These are phyloP conservation scores for Camellia japonica DNA, from an alignment of 148 eudicot species.

Conservation along the genomic window DNA sequence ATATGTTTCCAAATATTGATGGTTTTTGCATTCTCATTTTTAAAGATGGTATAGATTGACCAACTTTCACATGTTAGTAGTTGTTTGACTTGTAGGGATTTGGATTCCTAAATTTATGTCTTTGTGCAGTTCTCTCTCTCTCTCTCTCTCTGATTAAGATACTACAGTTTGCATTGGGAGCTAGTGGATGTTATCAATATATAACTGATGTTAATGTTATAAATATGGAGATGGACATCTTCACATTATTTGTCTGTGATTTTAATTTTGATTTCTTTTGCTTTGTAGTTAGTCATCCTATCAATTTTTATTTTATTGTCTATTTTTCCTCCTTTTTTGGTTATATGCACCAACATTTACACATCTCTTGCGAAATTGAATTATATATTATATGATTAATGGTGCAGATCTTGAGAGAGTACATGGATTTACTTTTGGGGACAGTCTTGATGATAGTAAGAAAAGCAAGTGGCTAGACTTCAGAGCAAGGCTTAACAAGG, in stretches of 20 bases:
- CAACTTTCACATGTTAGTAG: background rate
- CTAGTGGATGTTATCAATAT: background rate
- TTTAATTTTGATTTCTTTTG: background rate
- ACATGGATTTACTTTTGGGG: slow-evolving; percentile 94
- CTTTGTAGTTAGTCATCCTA: slow-evolving; percentile 8
- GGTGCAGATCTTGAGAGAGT: slow-evolving; percentile 81
- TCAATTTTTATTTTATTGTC: background rate
- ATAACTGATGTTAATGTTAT: background rate
- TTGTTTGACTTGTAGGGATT: background rate
- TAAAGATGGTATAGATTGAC: no score
- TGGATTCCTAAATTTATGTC: background rate
- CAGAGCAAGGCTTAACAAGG: slow-evolving; percentile 68
- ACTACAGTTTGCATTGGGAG: background rate
- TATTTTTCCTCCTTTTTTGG: background rate
- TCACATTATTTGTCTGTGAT: no score
- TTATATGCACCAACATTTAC: background rate
- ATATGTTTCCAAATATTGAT: background rate
- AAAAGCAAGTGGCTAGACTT: slow-evolving; percentile 84
- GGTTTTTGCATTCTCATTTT: background rate
- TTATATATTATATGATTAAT: background rate
- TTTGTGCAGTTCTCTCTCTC: background rate
- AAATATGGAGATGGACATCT: background rate
- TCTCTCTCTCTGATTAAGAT: background rate
- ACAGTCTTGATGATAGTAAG: slow-evolving; percentile 72
- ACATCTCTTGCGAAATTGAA: background rate